Evolutionary conservation across 2,329 filamentous ascomycete species (phyloP).

Genomic region (Apiospora koreana): DNA sequence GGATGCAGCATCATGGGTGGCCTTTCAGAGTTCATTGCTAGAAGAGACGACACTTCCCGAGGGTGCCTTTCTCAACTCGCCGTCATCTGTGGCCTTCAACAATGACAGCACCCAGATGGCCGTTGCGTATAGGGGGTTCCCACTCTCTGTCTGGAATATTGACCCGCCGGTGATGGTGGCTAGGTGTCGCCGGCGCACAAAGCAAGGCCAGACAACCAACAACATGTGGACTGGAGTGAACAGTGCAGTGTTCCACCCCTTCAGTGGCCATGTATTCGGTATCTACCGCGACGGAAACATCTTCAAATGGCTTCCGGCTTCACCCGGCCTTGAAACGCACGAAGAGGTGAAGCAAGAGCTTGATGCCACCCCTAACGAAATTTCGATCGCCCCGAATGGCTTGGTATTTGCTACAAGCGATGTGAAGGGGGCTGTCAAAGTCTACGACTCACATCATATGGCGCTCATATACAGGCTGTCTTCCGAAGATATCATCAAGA

Average conservation of each 20-base stretch:
- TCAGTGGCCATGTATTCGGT: conserved; percentile 23
- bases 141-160: conserved; percentile 22
- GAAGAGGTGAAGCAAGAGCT: conserved; percentile 19
- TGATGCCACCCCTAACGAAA: conserved; percentile 14
- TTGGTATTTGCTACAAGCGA: conserved; percentile 21
- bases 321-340: conserved; percentile 16
- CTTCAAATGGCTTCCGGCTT: conserved; percentile 26
- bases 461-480: conserved; percentile 23
- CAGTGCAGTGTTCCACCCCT: conserved; percentile 23
- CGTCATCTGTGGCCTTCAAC: conserved; percentile 20
- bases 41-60: conserved; percentile 18
- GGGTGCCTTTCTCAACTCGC: conserved; percentile 17
- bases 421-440: conserved; percentile 18
- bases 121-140: conserved; percentile 19
- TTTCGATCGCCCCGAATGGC: conserved; percentile 18
- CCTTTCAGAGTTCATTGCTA: conserved; percentile 7
- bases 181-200: neutral
- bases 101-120: conserved; percentile 22
- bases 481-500: conserved; percentile 18
- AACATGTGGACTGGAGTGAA: neutral
- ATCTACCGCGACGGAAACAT: conserved; percentile 23
- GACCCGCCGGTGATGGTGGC: conserved; percentile 22
- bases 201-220: neutral
- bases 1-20: neutral
- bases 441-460: conserved; percentile 21